Percentiles rank a stretch among this genome's conserved stretches.
Conservation (phyloP, 1,139 yeast genomes). For the Keqinozyma sinolaborantium region DNA sequence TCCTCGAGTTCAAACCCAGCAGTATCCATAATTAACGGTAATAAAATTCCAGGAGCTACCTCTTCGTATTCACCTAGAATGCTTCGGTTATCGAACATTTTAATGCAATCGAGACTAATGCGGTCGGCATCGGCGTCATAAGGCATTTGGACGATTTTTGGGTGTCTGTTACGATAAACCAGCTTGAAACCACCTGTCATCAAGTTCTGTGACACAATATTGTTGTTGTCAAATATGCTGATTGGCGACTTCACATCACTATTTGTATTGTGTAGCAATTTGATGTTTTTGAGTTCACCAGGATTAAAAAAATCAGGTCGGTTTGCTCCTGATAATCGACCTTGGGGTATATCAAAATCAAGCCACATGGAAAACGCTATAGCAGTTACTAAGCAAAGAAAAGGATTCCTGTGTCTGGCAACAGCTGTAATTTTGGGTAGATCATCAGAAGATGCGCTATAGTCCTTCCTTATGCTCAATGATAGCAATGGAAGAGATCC, state of each 20-base stretch:
- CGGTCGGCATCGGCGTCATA: neutral
- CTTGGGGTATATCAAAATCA: neutral
- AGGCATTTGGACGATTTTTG: neutral
- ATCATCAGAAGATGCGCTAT: neutral
- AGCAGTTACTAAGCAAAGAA: neutral
- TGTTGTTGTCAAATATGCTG: neutral
- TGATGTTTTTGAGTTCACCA: neutral
- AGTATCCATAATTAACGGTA: neutral
- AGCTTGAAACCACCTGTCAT: neutral
- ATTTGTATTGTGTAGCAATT: neutral
- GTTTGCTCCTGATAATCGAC: neutral
- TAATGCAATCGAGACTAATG: neutral
- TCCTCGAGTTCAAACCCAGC: slow-evolving; percentile 5
- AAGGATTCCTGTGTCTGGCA: neutral
- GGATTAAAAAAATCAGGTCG: neutral
- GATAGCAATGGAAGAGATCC: neutral
- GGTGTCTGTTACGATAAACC: neutral
- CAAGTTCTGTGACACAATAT: neutral
- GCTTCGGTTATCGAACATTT: neutral
- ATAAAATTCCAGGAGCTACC: neutral
- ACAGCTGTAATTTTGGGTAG: too few relatives aligned
- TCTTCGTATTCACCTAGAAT: neutral
- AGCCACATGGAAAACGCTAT: neutral
- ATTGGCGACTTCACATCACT: neutral
- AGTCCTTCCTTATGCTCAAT: neutral